Conservation (phyloP, 73 alveolate genomes). For the Paramecium caudatum region DNA sequence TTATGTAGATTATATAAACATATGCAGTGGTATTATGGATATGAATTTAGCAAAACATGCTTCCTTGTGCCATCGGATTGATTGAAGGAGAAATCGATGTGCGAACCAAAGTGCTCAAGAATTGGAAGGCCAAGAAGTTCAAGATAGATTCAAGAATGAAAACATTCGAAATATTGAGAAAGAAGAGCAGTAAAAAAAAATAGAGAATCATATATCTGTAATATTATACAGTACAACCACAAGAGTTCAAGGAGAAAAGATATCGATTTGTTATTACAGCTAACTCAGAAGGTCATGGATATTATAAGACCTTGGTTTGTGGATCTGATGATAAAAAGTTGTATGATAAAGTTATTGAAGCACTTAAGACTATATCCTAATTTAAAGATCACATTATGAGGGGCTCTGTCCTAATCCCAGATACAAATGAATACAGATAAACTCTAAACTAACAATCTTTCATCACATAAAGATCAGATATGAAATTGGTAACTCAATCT, state of each 20-base stretch:
- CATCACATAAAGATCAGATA: not conserved
- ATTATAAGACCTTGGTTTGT: constrained; percentile 58
- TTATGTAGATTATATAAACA: not conserved
- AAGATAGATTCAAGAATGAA: constrained; percentile 11
- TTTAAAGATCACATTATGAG: not conserved
- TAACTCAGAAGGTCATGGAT: constrained; percentile 47
- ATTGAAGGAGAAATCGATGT: constrained; percentile 52
- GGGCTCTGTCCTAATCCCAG: not conserved
- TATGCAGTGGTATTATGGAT: constrained; percentile 2
- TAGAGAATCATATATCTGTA: constrained; percentile 3
- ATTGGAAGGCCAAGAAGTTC: constrained; percentile 42
- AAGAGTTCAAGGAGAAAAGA: constrained; percentile 26
- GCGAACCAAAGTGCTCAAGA: not conserved
- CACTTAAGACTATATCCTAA: constrained; percentile 24
- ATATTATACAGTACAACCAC: constrained; percentile 15
- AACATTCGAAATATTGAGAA: constrained; percentile 55
- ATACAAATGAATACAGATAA: not conserved
- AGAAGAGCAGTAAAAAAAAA: constrained; percentile 30
- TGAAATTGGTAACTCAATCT: constrained; percentile 6
- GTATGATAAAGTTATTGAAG: constrained; percentile 11
- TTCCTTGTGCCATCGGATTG: constrained; percentile 22
- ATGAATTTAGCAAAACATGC: not conserved
- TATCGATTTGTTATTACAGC: constrained; percentile 5
- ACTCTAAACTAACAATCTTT: not conserved
- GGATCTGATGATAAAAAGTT: constrained; percentile 38